Percentiles rank a stretch among this genome's conserved stretches.
phyloP scores from a whole-genome alignment of 257 asterid species.

The Lycium barbarum region DNA sequence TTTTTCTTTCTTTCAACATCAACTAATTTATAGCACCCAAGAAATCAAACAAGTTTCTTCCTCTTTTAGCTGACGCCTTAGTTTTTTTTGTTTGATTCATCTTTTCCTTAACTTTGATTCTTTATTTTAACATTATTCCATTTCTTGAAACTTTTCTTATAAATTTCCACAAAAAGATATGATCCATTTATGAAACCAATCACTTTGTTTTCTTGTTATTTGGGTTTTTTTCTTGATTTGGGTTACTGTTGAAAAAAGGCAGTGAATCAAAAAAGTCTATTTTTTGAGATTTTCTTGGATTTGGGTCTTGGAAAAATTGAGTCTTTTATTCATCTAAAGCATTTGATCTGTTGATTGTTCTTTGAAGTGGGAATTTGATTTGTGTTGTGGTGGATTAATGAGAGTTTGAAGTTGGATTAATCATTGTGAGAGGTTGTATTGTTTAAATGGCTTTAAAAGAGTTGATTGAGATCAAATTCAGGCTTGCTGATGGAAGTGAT shows the following conservation, averaged over 20 bases:
- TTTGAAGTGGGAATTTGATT: constrained; percentile 33
- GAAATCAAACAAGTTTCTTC: constrained; percentile 51
- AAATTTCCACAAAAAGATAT: background rate
- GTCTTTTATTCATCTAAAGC: constrained; percentile 20
- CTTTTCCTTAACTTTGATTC: background rate
- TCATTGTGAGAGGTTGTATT: constrained; percentile 34
- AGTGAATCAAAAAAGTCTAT: background rate
- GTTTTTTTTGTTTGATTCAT: constrained; percentile 21
- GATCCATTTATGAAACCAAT: constrained; percentile 26
- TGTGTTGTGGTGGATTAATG: constrained; percentile 43
- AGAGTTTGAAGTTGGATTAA: constrained; percentile 40
- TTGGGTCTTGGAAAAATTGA: constrained; percentile 19
- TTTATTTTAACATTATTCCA: background rate
- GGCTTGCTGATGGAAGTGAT: constrained; percentile 96
- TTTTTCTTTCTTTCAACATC: constrained; percentile 37
- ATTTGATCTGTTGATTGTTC: constrained; percentile 2
- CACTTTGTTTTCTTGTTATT: constrained; percentile 1
- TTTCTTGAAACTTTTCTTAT: constrained; percentile 6
- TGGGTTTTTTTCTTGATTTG: constrained; percentile 15
- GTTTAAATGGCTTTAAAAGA: constrained; percentile 79
- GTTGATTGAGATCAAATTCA: constrained; percentile 83
- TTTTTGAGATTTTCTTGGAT: constrained; percentile 28
- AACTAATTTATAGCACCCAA: constrained; percentile 35
- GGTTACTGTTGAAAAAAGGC: background rate
- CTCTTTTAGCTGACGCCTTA: constrained; percentile 32